Percentiles rank a stretch among this genome's conserved stretches.
phyloP scores from a whole-genome alignment of 164 flowering plant species.

The Saururus chinensis region DNA sequence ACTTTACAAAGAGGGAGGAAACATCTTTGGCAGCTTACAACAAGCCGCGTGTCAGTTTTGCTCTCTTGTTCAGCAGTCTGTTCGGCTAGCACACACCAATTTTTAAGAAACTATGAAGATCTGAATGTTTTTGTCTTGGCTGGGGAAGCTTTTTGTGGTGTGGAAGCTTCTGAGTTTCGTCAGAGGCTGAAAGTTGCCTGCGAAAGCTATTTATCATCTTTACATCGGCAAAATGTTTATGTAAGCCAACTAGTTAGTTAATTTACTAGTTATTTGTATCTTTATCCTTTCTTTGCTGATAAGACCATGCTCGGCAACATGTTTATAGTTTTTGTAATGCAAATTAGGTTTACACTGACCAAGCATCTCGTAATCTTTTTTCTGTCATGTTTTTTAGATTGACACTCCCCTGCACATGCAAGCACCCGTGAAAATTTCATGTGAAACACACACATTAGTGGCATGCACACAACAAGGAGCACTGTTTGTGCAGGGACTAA shows the following conservation, averaged over 20 bases:
- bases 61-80: conserved; percentile 68
- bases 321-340: background rate
- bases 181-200: conserved; percentile 72
- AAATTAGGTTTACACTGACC: no score
- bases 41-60: conserved; percentile 80
- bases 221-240: conserved; percentile 78
- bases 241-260: conserved; percentile 35
- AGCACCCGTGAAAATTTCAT: no score
- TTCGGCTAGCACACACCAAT: conserved; percentile 88
- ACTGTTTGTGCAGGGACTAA: no score
- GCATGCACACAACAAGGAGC: no score
- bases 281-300: background rate
- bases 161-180: conserved; percentile 84
- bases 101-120: conserved; percentile 86
- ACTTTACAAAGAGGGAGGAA: conserved; percentile 77
- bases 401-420: no score
- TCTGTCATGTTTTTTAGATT: no score
- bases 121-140: conserved; percentile 72
- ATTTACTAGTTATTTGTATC: background rate
- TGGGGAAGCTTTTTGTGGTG: conserved; percentile 95
- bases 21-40: conserved; percentile 93
- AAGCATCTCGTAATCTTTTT: no score
- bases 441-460: no score
- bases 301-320: background rate
- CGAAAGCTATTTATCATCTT: conserved; percentile 66